phyloP scores from a whole-genome alignment of 768 basidiomycete genomes.

The Tulasnella calospora region DNA sequence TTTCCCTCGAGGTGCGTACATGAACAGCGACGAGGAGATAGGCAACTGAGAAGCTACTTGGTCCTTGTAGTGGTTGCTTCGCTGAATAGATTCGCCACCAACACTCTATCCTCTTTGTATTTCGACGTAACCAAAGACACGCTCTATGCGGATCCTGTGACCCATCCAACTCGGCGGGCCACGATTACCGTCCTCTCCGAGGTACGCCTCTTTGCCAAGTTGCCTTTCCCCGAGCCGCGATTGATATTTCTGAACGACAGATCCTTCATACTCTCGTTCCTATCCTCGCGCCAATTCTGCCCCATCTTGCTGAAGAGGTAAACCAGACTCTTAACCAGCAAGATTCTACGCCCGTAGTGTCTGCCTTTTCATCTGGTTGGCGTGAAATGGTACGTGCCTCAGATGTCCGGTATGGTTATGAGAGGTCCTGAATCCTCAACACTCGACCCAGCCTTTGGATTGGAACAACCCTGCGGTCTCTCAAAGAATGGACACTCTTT shows the following conservation, averaged over 20 bases:
- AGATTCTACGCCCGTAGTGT: slow-evolving; percentile 39
- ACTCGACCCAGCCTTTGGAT: not conserved
- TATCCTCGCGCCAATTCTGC: slow-evolving; percentile 78
- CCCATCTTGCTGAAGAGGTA: slow-evolving; percentile 88
- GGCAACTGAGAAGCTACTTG: not conserved
- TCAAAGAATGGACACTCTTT: slow-evolving; percentile 57
- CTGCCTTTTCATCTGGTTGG: slow-evolving; percentile 75
- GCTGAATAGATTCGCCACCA: slow-evolving; percentile 71
- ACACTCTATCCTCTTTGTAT: slow-evolving; percentile 83
- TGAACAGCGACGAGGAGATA: not conserved
- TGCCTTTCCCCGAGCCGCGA: not conserved
- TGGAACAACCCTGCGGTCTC: slow-evolving; percentile 61
- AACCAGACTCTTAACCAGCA: slow-evolving; percentile 40
- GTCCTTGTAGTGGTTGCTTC: slow-evolving; percentile 57
- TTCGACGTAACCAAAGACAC: slow-evolving; percentile 89
- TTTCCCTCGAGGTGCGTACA: slow-evolving; percentile 68
- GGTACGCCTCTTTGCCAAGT: slow-evolving; percentile 40
- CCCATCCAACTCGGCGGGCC: slow-evolving; percentile 53
- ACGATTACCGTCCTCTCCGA: slow-evolving; percentile 67
- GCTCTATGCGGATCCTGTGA: slow-evolving; percentile 64
- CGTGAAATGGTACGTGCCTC: slow-evolving; percentile 52
- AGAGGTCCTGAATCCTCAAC: not conserved
- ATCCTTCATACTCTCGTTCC: slow-evolving; percentile 60
- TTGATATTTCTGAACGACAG: slow-evolving; percentile 38
- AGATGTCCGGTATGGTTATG: not conserved